Evolutionary conservation across 495 filamentous ascomycete genomes (phyloP).

Genomic region (Tetracladium setigerum): DNA sequence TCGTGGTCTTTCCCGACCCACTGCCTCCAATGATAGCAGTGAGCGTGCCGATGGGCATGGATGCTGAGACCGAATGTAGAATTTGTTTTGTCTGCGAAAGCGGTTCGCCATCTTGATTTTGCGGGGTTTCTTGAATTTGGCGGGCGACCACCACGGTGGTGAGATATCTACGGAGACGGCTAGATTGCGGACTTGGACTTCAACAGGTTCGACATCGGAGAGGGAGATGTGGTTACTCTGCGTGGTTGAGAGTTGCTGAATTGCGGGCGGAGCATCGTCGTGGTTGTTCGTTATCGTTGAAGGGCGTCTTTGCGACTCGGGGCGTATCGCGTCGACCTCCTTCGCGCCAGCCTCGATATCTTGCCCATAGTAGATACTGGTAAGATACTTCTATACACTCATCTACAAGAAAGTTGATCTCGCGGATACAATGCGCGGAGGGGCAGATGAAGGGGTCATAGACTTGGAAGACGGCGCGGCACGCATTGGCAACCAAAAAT

Average conservation of each 20-base stretch:
- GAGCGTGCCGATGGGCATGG: conserved; percentile 52
- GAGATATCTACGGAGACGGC: conserved; percentile 46
- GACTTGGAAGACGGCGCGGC: too few relatives aligned
- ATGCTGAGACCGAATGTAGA: conserved; percentile 44
- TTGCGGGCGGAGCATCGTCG: too few relatives aligned
- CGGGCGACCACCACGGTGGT: conserved; percentile 24
- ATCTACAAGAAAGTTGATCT: too few relatives aligned
- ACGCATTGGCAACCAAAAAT: too few relatives aligned
- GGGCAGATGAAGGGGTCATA: too few relatives aligned
- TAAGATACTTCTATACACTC: too few relatives aligned
- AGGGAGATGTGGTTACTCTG: conserved; percentile 43
- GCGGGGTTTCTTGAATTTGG: conserved; percentile 2
- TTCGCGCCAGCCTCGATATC: background rate
- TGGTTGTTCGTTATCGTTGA: too few relatives aligned
- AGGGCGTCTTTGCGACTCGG: too few relatives aligned
- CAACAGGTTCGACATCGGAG: conserved; percentile 50
- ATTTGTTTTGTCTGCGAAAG: conserved; percentile 30
- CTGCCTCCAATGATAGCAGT: conserved; percentile 68
- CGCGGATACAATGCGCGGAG: too few relatives aligned
- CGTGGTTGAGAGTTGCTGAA: conserved; percentile 6
- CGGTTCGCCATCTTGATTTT: conserved; percentile 6
- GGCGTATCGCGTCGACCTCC: too few relatives aligned
- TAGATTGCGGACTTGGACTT: conserved; percentile 47
- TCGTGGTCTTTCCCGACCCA: conserved; percentile 65
- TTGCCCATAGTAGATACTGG: too few relatives aligned